Evolutionary conservation across 495 filamentous ascomycete genomes (phyloP), one percentile per base, ranked within the genome.

Genomic region (Gamarada debralockiae): DNA sequence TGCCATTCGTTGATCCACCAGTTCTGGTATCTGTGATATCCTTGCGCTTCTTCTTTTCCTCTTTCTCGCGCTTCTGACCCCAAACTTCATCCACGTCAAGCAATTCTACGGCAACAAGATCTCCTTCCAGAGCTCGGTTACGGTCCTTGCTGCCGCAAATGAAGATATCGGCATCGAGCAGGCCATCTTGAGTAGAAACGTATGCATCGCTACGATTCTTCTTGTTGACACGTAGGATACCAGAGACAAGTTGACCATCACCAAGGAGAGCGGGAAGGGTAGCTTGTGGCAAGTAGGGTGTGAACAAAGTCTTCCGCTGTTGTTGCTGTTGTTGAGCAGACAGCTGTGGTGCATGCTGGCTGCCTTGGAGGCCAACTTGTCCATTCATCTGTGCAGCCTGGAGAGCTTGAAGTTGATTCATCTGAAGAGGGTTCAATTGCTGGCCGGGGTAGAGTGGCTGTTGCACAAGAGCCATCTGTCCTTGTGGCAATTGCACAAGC

Each of bases 41-140:
- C 76, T 98, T 98, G 66, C 93, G 87, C 75, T 97, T 97, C 83
- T 98, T 98, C 77, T 98, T 98, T 63, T 98, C 93, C 67, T 98
- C 93, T 65, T 98, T 98, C 67, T 98, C 93, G 20, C 89, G 87
- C 75, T 98, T 98, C 72, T 98, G 93, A 14, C 85, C 81, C 93
- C 93, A 98, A 9, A 98, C 93, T 63, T 98, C 93, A 66, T 97
- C 93, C 2, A 98, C 93, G 65, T 98, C 93, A 23, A 98, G 84
- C 17, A 98, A 84, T 67, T 98, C 93, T 48, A 98, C 83, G 25
- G 93, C 93, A 47, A 98, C 93, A 48, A 92, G 79, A 65, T 98
- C 93, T 52, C 93, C 93, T 71, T 97, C 93, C 22, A 98, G 76
- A 25, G 93, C 93, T 62, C 93, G 85, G 65, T 98, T 98, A 31